A percentile compares a stretch with the other conserved stretches of the same genome.
Conservation (phyloP, 768 basidiomycete genomes). For the Amylocystis lapponica region DNA sequence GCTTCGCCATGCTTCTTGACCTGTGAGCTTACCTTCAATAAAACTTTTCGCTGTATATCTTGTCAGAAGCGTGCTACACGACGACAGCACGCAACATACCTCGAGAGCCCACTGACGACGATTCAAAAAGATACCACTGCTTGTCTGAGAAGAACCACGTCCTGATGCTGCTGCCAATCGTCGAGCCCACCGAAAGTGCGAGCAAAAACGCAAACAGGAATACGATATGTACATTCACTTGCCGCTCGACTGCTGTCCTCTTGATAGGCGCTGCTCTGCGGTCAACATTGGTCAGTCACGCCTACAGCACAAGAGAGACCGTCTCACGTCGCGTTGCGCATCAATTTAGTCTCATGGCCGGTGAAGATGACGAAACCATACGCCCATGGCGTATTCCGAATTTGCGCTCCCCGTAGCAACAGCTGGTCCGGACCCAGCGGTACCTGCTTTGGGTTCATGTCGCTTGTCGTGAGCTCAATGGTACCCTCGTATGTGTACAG, state of each 20-base stretch:
- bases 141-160: conserved; percentile 84
- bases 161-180: conserved; percentile 87
- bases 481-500: conserved; percentile 93
- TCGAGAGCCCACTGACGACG: conserved; percentile 52
- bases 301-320: neutral
- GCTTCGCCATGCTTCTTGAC: neutral
- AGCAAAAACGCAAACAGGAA: conserved; percentile 89
- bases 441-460: conserved; percentile 67
- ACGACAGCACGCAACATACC: conserved; percentile 38
- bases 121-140: conserved; percentile 87
- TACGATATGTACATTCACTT: conserved; percentile 94
- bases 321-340: conserved; percentile 95
- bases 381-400: conserved; percentile 95
- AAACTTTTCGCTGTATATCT: conserved; percentile 58
- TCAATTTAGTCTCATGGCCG: conserved; percentile 96
- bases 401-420: conserved; percentile 88
- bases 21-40: conserved; percentile 61
- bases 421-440: conserved; percentile 95
- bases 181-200: conserved; percentile 83
- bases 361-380: conserved; percentile 94
- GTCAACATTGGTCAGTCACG: neutral
- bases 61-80: conserved; percentile 4
- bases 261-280: conserved; percentile 92
- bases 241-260: conserved; percentile 89
- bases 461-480: conserved; percentile 52